Percentiles rank a stretch among this genome's conserved stretches.
phyloP scores from a whole-genome alignment of 2,329 filamentous ascomycete species.

The Colletotrichum sp. region DNA sequence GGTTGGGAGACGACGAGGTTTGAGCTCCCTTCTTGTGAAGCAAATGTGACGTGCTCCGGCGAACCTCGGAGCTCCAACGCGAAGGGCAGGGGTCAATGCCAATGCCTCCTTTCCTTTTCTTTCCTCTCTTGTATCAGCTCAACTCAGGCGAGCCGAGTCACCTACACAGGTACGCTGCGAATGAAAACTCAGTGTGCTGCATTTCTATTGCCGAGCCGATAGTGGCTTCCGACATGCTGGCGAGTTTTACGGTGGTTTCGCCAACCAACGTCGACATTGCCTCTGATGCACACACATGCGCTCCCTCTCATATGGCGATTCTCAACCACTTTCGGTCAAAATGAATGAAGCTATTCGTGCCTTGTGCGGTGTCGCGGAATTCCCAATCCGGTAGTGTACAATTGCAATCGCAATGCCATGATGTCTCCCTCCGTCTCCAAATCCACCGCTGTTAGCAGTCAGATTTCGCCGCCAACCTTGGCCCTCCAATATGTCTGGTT shows the following conservation, averaged over 20 bases:
- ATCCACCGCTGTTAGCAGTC: neutral
- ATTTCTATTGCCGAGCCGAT: neutral
- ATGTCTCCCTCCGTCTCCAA: neutral
- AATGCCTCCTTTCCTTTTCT: neutral
- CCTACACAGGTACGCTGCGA: neutral
- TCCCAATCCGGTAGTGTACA: neutral
- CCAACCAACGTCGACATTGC: neutral
- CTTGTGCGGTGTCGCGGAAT: neutral
- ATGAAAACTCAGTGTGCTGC: neutral
- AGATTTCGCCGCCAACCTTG: slow-evolving; percentile 59
- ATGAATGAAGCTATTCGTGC: neutral
- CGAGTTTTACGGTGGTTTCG: neutral
- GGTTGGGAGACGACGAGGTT: neutral
- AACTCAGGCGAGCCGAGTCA: neutral
- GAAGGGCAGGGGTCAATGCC: neutral
- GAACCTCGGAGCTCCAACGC: neutral
- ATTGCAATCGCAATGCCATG: neutral
- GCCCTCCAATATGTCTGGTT: slow-evolving; percentile 55
- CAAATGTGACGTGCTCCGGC: neutral
- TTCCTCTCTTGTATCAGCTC: neutral
- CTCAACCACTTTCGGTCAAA: neutral
- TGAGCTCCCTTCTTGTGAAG: neutral
- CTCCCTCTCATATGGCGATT: neutral
- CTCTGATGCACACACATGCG: neutral
- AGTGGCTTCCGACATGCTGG: neutral